These are phyloP conservation scores for Rhypophila decipiens DNA, from an alignment of 495 filamentous ascomycete species.

Conservation along the genomic window DNA sequence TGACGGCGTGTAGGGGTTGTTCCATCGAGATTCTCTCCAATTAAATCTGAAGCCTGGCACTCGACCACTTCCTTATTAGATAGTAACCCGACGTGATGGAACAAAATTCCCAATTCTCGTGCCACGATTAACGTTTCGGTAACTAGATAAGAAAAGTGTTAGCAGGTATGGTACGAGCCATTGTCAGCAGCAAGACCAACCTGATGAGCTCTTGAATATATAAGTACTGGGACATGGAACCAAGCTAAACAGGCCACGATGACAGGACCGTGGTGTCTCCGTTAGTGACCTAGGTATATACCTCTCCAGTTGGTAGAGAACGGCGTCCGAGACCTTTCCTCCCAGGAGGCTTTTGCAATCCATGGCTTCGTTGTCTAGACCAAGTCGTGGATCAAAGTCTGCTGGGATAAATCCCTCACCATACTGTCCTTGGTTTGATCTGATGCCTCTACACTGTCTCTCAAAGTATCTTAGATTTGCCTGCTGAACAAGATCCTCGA, in stretches of 20 bases:
- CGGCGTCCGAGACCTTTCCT: too few species aligned
- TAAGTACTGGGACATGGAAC: slow-evolving; percentile 32
- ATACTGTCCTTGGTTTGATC: neutral
- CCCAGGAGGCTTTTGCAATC: too few species aligned
- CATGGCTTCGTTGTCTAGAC: too few species aligned
- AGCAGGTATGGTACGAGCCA: too few species aligned
- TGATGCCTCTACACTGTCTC: slow-evolving; percentile 27
- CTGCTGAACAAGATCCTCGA: slow-evolving; percentile 55
- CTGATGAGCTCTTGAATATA: slow-evolving; percentile 30
- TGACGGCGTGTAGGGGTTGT: slow-evolving; percentile 51
- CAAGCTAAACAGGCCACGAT: too few species aligned
- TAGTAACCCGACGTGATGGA: slow-evolving; percentile 59
- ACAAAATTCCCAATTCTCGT: slow-evolving; percentile 59
- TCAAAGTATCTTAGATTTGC: slow-evolving; percentile 53
- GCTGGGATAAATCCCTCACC: too few species aligned
- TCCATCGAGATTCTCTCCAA: slow-evolving; percentile 52
- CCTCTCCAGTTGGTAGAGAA: too few species aligned
- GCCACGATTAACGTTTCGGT: slow-evolving; percentile 70
- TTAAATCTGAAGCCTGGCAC: slow-evolving; percentile 49
- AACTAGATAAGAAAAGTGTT: too few species aligned
- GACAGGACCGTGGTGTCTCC: slow-evolving; percentile 42
- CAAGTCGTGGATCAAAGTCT: too few species aligned
- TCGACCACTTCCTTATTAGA: slow-evolving; percentile 47
- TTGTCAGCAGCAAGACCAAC: too few species aligned
- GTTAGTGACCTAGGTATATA: slow-evolving; percentile 44